Base-by-base conservation (phyloP, 2,329 filamentous ascomycete genomes). In the Neofusicoccum sp. region DNA sequence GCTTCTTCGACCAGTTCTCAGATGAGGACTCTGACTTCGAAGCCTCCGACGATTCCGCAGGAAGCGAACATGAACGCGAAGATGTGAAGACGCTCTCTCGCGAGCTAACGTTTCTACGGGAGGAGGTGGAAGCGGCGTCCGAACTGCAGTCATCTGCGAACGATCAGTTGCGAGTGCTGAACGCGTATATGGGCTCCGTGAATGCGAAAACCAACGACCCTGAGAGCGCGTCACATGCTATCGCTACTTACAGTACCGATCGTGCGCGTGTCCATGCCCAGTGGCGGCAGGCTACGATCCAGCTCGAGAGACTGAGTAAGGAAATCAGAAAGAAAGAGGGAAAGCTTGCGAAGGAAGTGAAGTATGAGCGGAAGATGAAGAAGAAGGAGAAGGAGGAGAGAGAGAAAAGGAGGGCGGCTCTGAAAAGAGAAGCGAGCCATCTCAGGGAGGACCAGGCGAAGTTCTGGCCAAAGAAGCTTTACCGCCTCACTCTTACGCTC, bases 1-100 rank as follows among this genome's bases (percentile, higher is more conserved):
- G 77, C 28, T 86, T 84, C 59, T 71, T 83, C 48, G 82, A 86
- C 30, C 68, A 83, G 14, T 84, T 84, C 63, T 80, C 82, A 0
- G 68, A 71, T 1, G 76, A 77, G 11, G 70, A 73, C 1, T 54
- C 60, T 9, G 65, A 71, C 0, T 64, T 65, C 12, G 70, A 77
- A 12, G 24, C 7, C 9, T n/a, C n/a, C n/a, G 70, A 74, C 36
- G 66, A 72, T 2, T 70, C 73, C 5, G 68, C 70, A 3, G 77
- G 79, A 7, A 73, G 73, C 3, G 79, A 81, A 2, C 71, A 75
- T 2, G 79, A 80, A 8, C 72, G 78, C 11, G 79, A 83, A 26
- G 79, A 83, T 1, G 82, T 85, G 3, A 61, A 63, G 14, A 56
- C 34, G 1, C 40, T 69, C 6, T 40, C 53, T 1, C 41, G 63